Base-by-base conservation (phyloP, 2,329 filamentous ascomycete species). In the Diaporthe vaccinii region DNA sequence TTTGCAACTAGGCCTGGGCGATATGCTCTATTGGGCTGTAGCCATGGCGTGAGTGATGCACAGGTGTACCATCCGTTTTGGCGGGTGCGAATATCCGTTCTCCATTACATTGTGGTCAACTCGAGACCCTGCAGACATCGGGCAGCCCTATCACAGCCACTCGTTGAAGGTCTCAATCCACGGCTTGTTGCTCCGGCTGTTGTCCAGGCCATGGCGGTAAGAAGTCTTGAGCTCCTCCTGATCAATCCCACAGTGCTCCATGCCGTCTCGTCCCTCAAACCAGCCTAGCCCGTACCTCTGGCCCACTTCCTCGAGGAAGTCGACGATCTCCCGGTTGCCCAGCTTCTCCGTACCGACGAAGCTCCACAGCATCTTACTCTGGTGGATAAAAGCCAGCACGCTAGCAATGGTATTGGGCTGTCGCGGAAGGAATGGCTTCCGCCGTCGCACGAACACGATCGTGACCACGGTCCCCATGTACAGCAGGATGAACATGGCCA, bases 401-500 rank as follows among this genome's bases (percentile, higher is more conserved):
- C 90, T 92, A 2, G 93, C 92, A 78, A 96, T 95, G 28, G 93
- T 95, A 79, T 92, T 94, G 5, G 94, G 93, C 85, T 95, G 93
- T 6, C 94, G 90, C 1, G 94, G 94, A 74, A 96, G 85, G 82
- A 96, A 95, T 3, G 93, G 90, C 73, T 91, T 90, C 0, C 91
- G 88, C 20, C 94, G 90, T 1, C 90, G 88, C 25, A 86, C 74
- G 79, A 93, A 93, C 25, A 93, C 92, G 1, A 92, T 79, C 1
- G 84, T 82, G 0, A 92, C 90, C 31, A 93, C 89, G 34, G 87
- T 79, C 73, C 88, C 86, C 82, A 95, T 90, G 82, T 93, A 93
- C 9, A 90, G 44, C n/a, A 95, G 86, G 78, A 95, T 94, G 68
- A 89, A 84, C 4, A 91, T 83, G 0, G 91, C 90, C 25, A 94